Conservation (phyloP, 2,329 filamentous ascomycete species). For the Trichoderma citrinoviride region DNA sequence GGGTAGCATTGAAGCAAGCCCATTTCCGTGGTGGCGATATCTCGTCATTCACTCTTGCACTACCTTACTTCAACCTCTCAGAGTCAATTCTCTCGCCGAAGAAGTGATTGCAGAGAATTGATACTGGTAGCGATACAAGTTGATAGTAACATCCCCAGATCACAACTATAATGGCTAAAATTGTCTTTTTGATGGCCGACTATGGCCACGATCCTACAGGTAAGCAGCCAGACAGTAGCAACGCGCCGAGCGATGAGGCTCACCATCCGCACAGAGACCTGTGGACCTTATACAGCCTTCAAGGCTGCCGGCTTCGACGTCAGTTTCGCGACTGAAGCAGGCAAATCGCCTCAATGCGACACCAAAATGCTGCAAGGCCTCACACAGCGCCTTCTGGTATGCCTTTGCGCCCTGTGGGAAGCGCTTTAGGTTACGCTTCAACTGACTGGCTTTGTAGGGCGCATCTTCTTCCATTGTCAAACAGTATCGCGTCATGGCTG, state of each 20-base stretch:
- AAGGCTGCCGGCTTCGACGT: conserved; percentile 48
- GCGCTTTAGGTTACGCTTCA: not conserved
- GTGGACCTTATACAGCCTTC: conserved; percentile 48
- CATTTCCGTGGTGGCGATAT: too few relatives aligned
- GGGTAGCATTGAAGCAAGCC: too few relatives aligned
- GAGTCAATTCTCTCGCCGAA: not conserved
- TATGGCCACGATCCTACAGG: conserved; percentile 56
- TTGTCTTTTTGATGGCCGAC: conserved; percentile 51
- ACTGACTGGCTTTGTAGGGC: conserved; percentile 35
- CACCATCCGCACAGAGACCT: conserved; percentile 41
- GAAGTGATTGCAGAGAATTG: not conserved
- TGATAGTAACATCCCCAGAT: not conserved
- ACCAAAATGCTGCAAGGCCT: conserved; percentile 48
- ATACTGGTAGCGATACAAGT: not conserved
- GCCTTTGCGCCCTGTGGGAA: not conserved
- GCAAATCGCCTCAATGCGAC: conserved; percentile 48
- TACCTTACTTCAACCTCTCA: too few relatives aligned
- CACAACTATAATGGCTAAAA: conserved; percentile 32
- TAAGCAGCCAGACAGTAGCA: conserved; percentile 25
- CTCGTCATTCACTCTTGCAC: too few relatives aligned
- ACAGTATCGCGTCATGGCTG: conserved; percentile 45
- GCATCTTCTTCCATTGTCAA: conserved; percentile 42
- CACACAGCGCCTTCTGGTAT: conserved; percentile 49
- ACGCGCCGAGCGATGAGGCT: not conserved
- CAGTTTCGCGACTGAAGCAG: conserved; percentile 50